phyloP scores from a whole-genome alignment of 1,284 basidiomycete species.

The Cerioporus squamosus region DNA sequence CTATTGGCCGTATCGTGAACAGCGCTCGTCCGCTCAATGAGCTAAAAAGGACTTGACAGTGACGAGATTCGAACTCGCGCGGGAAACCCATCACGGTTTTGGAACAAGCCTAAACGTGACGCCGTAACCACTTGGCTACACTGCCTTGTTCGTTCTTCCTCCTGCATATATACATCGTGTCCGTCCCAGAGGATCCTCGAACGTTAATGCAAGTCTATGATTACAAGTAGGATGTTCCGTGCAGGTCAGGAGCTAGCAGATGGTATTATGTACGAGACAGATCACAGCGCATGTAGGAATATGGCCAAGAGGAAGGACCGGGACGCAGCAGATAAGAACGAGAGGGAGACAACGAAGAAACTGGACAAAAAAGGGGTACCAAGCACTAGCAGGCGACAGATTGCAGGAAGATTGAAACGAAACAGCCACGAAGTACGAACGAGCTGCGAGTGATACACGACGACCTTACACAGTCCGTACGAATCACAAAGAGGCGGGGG shows the following conservation, averaged over 20 bases:
- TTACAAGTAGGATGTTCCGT: constrained; percentile 22
- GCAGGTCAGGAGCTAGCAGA: constrained; percentile 14
- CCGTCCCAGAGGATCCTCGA: too few species aligned
- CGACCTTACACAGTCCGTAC: constrained; percentile 16
- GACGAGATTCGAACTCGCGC: constrained; percentile 69
- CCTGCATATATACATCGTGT: background rate
- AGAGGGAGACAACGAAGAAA: background rate
- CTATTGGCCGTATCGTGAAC: too few species aligned
- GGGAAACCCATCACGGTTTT: constrained; percentile 62
- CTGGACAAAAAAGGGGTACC: background rate
- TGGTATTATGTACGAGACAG: constrained; percentile 18
- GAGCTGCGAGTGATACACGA: constrained; percentile 7
- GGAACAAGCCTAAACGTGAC: constrained; percentile 55
- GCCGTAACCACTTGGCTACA: constrained; percentile 69
- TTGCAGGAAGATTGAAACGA: background rate
- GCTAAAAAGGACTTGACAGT: constrained; percentile 44
- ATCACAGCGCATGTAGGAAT: background rate
- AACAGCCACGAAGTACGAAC: background rate
- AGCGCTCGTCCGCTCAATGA: too few species aligned
- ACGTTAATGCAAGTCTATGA: constrained; percentile 1
- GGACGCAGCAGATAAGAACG: background rate
- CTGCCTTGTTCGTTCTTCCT: constrained; percentile 37
- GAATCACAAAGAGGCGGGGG: background rate
- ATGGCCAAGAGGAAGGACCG: background rate
- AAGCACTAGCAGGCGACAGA: background rate